phyloP scores from a whole-genome alignment of 345 rosid species.

The Trapa bicornis region DNA sequence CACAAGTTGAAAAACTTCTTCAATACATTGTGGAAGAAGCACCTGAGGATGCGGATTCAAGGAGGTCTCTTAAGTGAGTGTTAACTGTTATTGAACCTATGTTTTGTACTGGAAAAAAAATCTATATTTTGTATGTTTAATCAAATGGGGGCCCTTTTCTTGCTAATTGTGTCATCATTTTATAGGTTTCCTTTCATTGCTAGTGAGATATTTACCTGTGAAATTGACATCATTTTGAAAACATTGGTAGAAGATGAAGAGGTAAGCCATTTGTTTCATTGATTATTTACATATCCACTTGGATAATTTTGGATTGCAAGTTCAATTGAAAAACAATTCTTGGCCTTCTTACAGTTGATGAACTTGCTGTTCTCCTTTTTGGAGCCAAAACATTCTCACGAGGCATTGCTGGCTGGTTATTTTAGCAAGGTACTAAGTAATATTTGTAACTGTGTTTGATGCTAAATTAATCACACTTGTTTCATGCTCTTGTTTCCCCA shows the following conservation, averaged over 20 bases:
- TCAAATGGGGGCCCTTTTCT: slow-evolving; percentile 1
- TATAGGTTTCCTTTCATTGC: slow-evolving; percentile 84
- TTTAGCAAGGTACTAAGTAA: slow-evolving; percentile 68
- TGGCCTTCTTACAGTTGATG: slow-evolving; percentile 54
- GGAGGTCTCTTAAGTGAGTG: slow-evolving; percentile 57
- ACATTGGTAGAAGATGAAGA: slow-evolving; percentile 88
- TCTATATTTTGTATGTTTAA: not conserved
- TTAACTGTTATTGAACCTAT: not conserved
- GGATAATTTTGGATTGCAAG: not conserved
- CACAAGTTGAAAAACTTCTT: slow-evolving; percentile 71
- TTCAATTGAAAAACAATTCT: not conserved
- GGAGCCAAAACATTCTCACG: slow-evolving; percentile 50
- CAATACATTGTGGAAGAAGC: slow-evolving; percentile 71
- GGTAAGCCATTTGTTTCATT: slow-evolving; percentile 25
- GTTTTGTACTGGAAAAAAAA: not conserved
- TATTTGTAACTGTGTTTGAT: slow-evolving; percentile 3
- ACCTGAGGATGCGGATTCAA: slow-evolving; percentile 58
- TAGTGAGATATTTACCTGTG: slow-evolving; percentile 87
- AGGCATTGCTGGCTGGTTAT: slow-evolving; percentile 69
- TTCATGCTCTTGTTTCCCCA: not conserved
- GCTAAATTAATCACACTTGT: not conserved
- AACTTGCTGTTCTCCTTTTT: slow-evolving; percentile 70
- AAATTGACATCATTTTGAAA: slow-evolving; percentile 80
- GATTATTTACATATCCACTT: not conserved
- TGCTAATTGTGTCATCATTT: slow-evolving; percentile 2